Conservation (phyloP, 2,329 filamentous ascomycete species). For the Ampelomyces quisqualis region DNA sequence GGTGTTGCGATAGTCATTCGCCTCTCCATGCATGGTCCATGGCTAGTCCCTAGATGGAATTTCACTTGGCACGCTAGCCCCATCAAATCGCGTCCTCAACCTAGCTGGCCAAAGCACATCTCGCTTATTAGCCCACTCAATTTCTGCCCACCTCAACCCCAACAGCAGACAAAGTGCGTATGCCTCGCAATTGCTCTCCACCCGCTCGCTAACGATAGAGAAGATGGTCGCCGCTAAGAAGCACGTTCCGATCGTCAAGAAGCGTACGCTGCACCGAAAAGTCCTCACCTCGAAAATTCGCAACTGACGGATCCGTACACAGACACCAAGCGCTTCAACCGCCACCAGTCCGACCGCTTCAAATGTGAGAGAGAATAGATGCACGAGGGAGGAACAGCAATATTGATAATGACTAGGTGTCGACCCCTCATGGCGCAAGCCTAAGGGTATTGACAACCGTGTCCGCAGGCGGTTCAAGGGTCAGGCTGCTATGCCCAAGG, state of each 20-base stretch:
- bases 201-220: conserved; percentile 23
- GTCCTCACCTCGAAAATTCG: conserved; percentile 27
- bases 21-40: no score
- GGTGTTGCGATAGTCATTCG: no score
- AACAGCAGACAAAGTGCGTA: conserved; percentile 44
- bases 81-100: no score
- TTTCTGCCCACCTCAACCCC: no score
- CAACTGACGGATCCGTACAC: conserved; percentile 42
- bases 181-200: conserved; percentile 6
- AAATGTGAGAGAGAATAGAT: conserved; percentile 58
- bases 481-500: conserved; percentile 94
- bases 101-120: no score
- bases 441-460: conserved; percentile 99
- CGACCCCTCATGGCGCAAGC: conserved; percentile 92
- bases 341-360: conserved; percentile 97
- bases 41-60: no score
- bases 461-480: conserved; percentile 97
- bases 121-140: no score
- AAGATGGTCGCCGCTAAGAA: conserved; percentile 99
- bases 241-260: conserved; percentile 99
- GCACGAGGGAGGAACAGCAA: conserved; percentile 8
- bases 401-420: conserved; percentile 53
- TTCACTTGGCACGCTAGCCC: no score
- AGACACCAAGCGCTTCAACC: conserved; percentile 93
- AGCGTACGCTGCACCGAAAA: conserved; percentile 71